Percentiles rank a stretch among this genome's conserved stretches.
These are phyloP conservation scores for Nicotiana paniculata DNA, from an alignment of 257 asterid species.

Conservation along the genomic window DNA sequence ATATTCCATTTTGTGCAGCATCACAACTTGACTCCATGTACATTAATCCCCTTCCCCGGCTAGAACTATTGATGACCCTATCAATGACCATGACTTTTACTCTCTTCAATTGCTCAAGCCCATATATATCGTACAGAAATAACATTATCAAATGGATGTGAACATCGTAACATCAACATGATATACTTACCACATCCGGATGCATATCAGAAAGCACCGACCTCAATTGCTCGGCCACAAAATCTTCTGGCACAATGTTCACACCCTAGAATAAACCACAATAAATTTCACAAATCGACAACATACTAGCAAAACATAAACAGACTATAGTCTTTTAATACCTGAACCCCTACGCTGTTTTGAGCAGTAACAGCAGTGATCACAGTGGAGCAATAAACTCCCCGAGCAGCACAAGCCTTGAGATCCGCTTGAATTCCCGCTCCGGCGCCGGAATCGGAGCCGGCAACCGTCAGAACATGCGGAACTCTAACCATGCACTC, in stretches of 20 bases:
- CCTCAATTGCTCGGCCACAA: slow-evolving; percentile 68
- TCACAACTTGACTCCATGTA: background rate
- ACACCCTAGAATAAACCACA: slow-evolving; percentile 58
- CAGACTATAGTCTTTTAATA: background rate
- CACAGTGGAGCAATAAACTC: slow-evolving; percentile 86
- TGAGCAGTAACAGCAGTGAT: slow-evolving; percentile 93
- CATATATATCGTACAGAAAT: background rate
- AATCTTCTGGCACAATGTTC: slow-evolving; percentile 47
- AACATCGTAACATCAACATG: background rate
- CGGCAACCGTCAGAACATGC: slow-evolving; percentile 87
- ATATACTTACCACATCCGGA: slow-evolving; percentile 77
- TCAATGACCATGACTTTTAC: background rate
- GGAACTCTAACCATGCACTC: slow-evolving; percentile 44
- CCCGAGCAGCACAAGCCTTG: slow-evolving; percentile 83
- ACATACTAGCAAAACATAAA: background rate
- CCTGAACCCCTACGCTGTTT: slow-evolving; percentile 94
- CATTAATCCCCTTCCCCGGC: too few relatives aligned
- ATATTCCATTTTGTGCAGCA: background rate
- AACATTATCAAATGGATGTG: background rate
- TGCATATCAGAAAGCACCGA: slow-evolving; percentile 87
- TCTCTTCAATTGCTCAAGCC: background rate
- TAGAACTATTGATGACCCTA: background rate
- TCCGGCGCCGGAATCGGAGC: slow-evolving; percentile 93
- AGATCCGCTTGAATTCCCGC: slow-evolving; percentile 97
- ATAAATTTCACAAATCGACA: background rate